phyloP scores from a whole-genome alignment of 352 stramenopile species.

The Blastocystis hominis region DNA sequence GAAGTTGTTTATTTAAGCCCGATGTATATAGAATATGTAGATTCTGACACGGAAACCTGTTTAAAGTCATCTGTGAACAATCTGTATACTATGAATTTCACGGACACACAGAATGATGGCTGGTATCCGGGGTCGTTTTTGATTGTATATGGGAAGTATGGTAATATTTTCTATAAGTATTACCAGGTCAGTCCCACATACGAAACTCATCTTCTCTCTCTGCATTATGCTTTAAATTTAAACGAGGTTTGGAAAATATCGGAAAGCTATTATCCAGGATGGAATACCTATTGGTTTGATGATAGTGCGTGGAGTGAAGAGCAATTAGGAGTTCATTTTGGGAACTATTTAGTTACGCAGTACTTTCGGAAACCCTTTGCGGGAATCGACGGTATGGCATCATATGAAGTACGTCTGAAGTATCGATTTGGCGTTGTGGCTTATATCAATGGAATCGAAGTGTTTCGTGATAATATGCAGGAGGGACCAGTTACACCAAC shows the following conservation, averaged over 20 bases:
- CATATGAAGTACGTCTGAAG: not conserved
- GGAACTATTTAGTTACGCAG: not conserved
- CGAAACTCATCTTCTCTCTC: not conserved
- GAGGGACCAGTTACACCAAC: not conserved
- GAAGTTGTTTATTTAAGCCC: not conserved
- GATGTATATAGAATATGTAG: not conserved
- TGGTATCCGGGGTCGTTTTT: not conserved
- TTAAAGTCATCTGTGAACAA: not conserved
- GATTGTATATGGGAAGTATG: not conserved
- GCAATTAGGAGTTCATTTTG: not conserved
- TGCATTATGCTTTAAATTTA: slow-evolving; percentile 7
- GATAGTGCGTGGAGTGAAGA: not conserved
- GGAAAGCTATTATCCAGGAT: not conserved
- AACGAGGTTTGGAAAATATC: not conserved
- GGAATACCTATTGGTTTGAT: not conserved
- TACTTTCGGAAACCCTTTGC: slow-evolving; percentile 33
- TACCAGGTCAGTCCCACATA: not conserved
- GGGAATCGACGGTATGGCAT: not conserved
- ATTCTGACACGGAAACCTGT: not conserved
- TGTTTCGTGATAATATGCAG: slow-evolving; percentile 53
- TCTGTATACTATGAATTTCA: not conserved
- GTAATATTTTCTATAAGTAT: slow-evolving; percentile 37
- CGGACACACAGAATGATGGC: not conserved
- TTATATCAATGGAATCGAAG: slow-evolving; percentile 45
- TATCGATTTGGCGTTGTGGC: slow-evolving; percentile 16